Evolutionary conservation across 805 yeast genomes (phyloP).

Genomic region (Ogataea trehaloabstinens): DNA sequence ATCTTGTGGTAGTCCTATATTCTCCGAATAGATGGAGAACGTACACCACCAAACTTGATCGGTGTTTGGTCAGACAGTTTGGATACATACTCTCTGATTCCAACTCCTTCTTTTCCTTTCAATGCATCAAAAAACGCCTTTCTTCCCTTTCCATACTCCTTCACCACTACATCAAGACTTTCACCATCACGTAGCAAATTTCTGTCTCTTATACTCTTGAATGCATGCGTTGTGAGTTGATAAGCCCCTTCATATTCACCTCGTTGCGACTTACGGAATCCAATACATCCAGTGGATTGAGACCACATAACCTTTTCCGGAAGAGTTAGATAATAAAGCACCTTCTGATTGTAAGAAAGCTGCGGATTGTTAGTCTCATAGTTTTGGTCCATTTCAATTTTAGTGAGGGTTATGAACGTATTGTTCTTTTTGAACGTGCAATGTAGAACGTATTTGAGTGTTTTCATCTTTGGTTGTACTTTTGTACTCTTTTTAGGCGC

Average conservation of each 20-base stretch:
- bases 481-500: too few species aligned
- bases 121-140: conserved; percentile 81
- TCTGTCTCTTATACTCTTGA: conserved; percentile 65
- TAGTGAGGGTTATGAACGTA: conserved; percentile 73
- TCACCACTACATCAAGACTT: conserved; percentile 72
- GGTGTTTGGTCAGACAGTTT: conserved; percentile 77
- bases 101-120: conserved; percentile 82
- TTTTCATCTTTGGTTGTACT: conserved; percentile 21
- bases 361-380: conserved; percentile 54
- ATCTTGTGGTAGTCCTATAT: too few species aligned
- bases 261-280: conserved; percentile 86
- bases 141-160: conserved; percentile 87
- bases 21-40: conserved; percentile 81
- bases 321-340: conserved; percentile 71
- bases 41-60: conserved; percentile 89
- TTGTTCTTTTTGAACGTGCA: conserved; percentile 80
- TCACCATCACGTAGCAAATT: conserved; percentile 32
- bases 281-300: conserved; percentile 79
- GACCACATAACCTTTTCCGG: conserved; percentile 73
- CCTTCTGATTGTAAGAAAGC: conserved; percentile 62
- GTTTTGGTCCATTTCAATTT: conserved; percentile 63
- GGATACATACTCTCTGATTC: conserved; percentile 61
- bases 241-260: conserved; percentile 92
- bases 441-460: conserved; percentile 69
- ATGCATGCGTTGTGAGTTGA: conserved; percentile 75